phyloP scores from a whole-genome alignment of 345 rosid species.

The Cardamine resedifolia region DNA sequence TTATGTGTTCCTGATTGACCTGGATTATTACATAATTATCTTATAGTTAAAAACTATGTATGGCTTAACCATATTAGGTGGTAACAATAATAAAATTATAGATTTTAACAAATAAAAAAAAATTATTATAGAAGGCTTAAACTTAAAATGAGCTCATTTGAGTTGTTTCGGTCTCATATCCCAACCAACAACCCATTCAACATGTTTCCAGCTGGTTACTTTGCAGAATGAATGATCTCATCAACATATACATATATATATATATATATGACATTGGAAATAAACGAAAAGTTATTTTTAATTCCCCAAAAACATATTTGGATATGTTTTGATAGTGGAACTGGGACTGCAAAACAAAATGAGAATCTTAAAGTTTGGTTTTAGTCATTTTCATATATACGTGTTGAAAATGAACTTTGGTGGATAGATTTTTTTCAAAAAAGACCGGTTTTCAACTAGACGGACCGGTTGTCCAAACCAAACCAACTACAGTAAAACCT shows the following conservation, averaged over 20 bases:
- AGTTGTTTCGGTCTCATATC: slow-evolving; percentile 3
- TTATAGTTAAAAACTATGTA: neutral
- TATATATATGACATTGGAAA: neutral
- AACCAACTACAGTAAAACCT: no score
- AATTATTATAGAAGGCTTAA: neutral
- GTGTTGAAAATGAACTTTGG: neutral
- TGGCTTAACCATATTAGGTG: slow-evolving; percentile 14
- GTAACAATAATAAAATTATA: neutral
- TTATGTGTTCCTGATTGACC: neutral
- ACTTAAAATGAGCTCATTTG: slow-evolving; percentile 14
- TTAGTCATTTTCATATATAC: slow-evolving; percentile 17
- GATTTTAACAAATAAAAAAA: no score
- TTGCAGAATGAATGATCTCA: slow-evolving; percentile 1
- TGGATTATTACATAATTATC: neutral
- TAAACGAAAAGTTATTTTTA: neutral
- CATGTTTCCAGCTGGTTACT: slow-evolving; percentile 11
- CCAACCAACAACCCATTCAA: slow-evolving; percentile 19
- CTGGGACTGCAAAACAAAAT: neutral
- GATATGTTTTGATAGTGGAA: slow-evolving; percentile 1
- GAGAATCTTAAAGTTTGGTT: slow-evolving; percentile 27
- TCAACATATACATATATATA: neutral
- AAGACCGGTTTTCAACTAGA: neutral
- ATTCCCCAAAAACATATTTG: neutral
- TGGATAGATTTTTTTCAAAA: neutral
- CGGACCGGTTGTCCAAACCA: neutral